These are phyloP conservation scores for Periglandula ipomoeae DNA, from an alignment of 2,329 filamentous ascomycete species.

Conservation along the genomic window DNA sequence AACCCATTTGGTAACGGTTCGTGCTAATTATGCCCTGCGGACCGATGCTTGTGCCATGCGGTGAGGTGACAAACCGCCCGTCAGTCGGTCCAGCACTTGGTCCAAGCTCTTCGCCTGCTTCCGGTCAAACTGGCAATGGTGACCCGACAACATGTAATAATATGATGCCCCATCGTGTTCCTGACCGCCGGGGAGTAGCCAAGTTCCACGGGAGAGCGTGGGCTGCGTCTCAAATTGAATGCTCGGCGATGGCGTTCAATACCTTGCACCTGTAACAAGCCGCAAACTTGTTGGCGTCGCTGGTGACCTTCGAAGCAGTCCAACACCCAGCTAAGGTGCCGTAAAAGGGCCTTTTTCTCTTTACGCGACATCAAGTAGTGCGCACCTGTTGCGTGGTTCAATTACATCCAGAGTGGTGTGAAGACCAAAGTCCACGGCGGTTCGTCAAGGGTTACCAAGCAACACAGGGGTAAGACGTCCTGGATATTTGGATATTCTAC, in stretches of 20 bases:
- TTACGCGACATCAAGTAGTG: background rate
- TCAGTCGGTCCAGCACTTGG: background rate
- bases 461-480: too few relatives aligned
- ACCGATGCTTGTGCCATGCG: background rate
- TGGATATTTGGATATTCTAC: too few relatives aligned
- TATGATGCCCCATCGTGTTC: background rate
- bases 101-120: background rate
- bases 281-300: background rate
- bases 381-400: too few relatives aligned
- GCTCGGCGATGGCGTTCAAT: background rate
- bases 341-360: background rate
- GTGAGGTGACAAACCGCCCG: too few relatives aligned
- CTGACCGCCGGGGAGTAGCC: background rate
- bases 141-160: background rate
- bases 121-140: background rate
- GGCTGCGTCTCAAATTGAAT: background rate
- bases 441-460: too few relatives aligned
- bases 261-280: background rate
- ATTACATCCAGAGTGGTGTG: too few relatives aligned
- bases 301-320: background rate
- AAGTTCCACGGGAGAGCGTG: background rate
- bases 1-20: background rate
- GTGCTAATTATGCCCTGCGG: background rate
- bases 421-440: too few relatives aligned
- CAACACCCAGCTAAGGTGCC: background rate